These are phyloP conservation scores for Allantophomopsis lycopodina DNA, from an alignment of 2,329 filamentous ascomycete species.

Conservation along the genomic window DNA sequence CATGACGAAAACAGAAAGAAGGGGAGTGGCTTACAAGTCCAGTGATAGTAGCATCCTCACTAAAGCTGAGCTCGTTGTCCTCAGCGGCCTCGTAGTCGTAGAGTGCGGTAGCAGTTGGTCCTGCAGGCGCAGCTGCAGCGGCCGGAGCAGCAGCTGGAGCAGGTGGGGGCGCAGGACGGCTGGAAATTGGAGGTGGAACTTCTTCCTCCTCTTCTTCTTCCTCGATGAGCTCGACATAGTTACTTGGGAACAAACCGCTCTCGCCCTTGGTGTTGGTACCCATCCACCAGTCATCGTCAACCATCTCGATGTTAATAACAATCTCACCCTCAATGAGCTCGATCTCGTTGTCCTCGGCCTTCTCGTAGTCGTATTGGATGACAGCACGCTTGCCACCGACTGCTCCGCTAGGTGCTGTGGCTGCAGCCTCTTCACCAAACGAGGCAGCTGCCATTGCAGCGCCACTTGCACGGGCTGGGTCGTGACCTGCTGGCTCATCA, in stretches of 20 bases:
- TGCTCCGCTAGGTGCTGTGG: slow-evolving; percentile 28
- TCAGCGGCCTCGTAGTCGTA: slow-evolving; percentile 97
- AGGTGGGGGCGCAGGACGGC: slow-evolving; percentile 24
- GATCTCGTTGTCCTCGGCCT: slow-evolving; percentile 93
- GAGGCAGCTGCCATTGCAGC: slow-evolving; percentile 35
- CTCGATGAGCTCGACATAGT: slow-evolving; percentile 82
- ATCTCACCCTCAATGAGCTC: slow-evolving; percentile 80
- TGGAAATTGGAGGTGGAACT: slow-evolving; percentile 9
- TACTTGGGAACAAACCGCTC: slow-evolving; percentile 85
- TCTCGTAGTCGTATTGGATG: slow-evolving; percentile 91
- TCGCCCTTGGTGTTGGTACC: slow-evolving; percentile 78
- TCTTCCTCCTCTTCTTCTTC: slow-evolving; percentile 31
- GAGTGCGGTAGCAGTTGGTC: slow-evolving; percentile 65
- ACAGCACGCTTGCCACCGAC: slow-evolving; percentile 59
- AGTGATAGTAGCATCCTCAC: slow-evolving; percentile 72
- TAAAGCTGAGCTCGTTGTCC: slow-evolving; percentile 80
- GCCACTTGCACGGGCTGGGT: slow-evolving; percentile 43
- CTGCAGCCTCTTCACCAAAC: slow-evolving; percentile 21
- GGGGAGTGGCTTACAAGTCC: slow-evolving; percentile 46
- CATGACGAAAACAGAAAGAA: background rate
- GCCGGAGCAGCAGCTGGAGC: slow-evolving; percentile 22
- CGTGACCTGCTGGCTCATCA: slow-evolving; percentile 48
- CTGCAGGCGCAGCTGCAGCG: slow-evolving; percentile 16
- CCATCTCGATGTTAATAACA: slow-evolving; percentile 88
- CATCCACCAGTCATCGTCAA: slow-evolving; percentile 98